These are phyloP conservation scores for Colletotrichum chlorophyti DNA, from an alignment of 2,329 filamentous ascomycete species.

Conservation along the genomic window DNA sequence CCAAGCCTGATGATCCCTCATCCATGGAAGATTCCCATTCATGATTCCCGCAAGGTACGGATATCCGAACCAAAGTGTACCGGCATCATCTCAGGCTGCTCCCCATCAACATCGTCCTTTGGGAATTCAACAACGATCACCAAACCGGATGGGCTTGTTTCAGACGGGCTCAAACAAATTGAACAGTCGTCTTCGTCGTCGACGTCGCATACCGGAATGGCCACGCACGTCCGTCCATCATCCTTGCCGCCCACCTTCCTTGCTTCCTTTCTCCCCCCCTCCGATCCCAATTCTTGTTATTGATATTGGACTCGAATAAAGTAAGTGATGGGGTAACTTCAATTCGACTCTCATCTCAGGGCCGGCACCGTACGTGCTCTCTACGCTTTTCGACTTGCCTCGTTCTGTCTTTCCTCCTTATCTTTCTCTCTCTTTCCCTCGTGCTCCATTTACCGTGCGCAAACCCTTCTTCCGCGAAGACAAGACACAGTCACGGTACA, in stretches of 20 bases:
- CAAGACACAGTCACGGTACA: constrained; percentile 1
- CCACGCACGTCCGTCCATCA: constrained; percentile 14
- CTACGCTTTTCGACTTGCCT: background rate
- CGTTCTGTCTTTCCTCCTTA: background rate
- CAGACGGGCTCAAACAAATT: constrained; percentile 8
- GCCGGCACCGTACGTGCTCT: background rate
- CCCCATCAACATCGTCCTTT: constrained; percentile 8
- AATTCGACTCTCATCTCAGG: constrained; percentile 22
- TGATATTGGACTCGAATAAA: constrained; percentile 14
- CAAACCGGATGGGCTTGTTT: constrained; percentile 6
- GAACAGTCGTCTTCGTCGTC: background rate
- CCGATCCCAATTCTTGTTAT: constrained; percentile 21
- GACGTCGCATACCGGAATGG: constrained; percentile 9
- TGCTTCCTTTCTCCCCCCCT: background rate
- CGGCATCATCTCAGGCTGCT: constrained; percentile 14
- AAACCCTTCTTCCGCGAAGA: too few relatives aligned
- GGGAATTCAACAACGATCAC: too few relatives aligned
- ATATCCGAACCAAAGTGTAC: constrained; percentile 17
- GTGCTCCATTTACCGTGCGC: too few relatives aligned
- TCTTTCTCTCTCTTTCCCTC: too few relatives aligned
- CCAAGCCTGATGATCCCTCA: constrained; percentile 2
- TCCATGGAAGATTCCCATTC: constrained; percentile 21
- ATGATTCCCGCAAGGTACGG: too few relatives aligned
- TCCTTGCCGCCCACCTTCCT: constrained; percentile 10
- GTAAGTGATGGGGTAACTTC: constrained; percentile 18